Percentiles rank a stretch among this genome's conserved stretches.
Evolutionary conservation across 805 yeast species (phyloP).

Genomic region (Yueomyces sp.): DNA sequence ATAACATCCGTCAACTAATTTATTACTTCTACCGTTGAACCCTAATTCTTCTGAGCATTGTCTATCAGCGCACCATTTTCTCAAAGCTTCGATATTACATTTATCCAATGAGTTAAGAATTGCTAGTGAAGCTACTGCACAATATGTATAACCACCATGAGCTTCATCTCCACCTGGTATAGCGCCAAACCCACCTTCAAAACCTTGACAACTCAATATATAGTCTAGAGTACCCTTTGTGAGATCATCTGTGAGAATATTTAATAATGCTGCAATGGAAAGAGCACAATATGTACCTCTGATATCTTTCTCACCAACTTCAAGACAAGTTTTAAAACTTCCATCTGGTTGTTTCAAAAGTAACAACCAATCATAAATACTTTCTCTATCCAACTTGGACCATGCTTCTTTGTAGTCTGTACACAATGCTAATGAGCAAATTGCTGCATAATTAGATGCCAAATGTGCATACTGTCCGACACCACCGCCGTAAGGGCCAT

Average conservation of each 20-base stretch:
- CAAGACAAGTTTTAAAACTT: constrained; percentile 35
- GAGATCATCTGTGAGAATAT: constrained; percentile 50
- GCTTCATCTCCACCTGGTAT: constrained; percentile 68
- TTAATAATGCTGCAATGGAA: constrained; percentile 53
- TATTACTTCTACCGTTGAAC: constrained; percentile 78
- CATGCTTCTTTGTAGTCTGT: constrained; percentile 31
- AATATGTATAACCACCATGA: constrained; percentile 93
- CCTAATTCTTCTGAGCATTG: constrained; percentile 77
- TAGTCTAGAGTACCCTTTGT: constrained; percentile 40
- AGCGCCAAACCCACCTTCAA: constrained; percentile 93
- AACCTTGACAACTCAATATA: constrained; percentile 65
- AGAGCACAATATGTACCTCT: constrained; percentile 82
- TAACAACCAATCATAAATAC: constrained; percentile 52
- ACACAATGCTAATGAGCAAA: constrained; percentile 45
- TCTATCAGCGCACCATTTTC: constrained; percentile 57
- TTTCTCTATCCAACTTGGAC: constrained; percentile 30
- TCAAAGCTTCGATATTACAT: constrained; percentile 35
- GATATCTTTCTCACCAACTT: constrained; percentile 68
- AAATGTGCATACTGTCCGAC: constrained; percentile 67
- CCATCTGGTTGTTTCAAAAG: constrained; percentile 55
- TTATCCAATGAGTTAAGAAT: constrained; percentile 30
- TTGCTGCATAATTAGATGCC: constrained; percentile 73
- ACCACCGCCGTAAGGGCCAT: constrained; percentile 84
- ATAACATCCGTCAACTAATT: constrained; percentile 92
- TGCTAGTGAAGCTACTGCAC: constrained; percentile 61